phyloP scores from a whole-genome alignment of 2,329 filamentous ascomycete species.

The Curvularia spicifera region DNA sequence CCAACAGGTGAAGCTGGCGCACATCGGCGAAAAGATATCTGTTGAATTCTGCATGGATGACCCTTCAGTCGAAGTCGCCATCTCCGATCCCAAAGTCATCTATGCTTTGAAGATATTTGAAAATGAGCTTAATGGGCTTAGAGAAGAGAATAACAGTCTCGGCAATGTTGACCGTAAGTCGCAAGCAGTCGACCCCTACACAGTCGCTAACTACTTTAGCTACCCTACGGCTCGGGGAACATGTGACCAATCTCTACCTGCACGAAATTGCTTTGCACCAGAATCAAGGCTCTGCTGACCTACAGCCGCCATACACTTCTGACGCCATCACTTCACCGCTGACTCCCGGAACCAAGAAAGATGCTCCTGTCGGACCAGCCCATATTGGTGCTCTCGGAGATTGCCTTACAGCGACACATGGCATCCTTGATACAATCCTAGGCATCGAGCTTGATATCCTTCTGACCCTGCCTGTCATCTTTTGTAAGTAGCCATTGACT shows the following conservation, averaged over 20 bases:
- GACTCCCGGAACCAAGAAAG: constrained; percentile 47
- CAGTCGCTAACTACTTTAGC: constrained; percentile 33
- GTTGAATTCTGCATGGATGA: constrained; percentile 64
- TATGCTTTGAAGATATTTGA: constrained; percentile 63
- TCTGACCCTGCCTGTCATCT: constrained; percentile 54
- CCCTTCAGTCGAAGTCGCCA: constrained; percentile 57
- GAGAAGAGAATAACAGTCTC: constrained; percentile 49
- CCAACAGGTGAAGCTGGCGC: constrained; percentile 64
- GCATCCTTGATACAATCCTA: constrained; percentile 58
- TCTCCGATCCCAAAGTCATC: constrained; percentile 62
- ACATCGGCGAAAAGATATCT: constrained; percentile 64
- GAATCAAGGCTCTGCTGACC: constrained; percentile 52
- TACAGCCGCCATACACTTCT: constrained; percentile 54
- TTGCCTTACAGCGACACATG: constrained; percentile 55
- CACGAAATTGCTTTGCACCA: constrained; percentile 60
- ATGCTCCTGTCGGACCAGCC: constrained; percentile 52
- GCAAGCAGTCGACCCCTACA: not conserved
- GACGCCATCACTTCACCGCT: constrained; percentile 51
- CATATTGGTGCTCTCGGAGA: constrained; percentile 57
- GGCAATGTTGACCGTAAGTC: constrained; percentile 46
- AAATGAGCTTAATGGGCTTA: constrained; percentile 53
- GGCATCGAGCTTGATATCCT: constrained; percentile 55
- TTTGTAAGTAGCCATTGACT: constrained; percentile 41
- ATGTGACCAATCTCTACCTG: constrained; percentile 57
- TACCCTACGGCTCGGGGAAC: constrained; percentile 53